Evolutionary conservation across 1,284 basidiomycete genomes (phyloP).

Genomic region (Rhodotorula sp.): DNA sequence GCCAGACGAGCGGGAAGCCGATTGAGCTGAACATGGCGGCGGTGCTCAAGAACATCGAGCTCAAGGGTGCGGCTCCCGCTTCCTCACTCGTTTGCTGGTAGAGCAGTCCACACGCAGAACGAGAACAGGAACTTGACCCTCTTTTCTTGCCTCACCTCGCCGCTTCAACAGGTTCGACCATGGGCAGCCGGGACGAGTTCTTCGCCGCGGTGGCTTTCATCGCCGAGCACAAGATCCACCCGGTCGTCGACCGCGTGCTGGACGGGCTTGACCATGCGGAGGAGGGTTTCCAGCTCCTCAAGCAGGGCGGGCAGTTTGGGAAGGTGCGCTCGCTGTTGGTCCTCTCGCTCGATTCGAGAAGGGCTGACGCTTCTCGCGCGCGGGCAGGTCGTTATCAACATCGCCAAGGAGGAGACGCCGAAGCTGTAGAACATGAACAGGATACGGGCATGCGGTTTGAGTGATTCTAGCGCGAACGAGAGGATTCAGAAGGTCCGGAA

Average conservation of each 20-base stretch:
- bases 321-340: constrained; percentile 57
- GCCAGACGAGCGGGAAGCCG: constrained; percentile 66
- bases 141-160: too few species aligned
- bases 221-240: constrained; percentile 66
- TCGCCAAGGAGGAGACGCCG: constrained; percentile 19
- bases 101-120: too few species aligned
- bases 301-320: constrained; percentile 68
- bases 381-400: constrained; percentile 25
- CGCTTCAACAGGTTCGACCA: constrained; percentile 58
- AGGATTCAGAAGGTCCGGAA: too few species aligned
- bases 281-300: constrained; percentile 65
- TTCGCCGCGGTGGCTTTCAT: constrained; percentile 71
- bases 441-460: too few species aligned
- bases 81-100: too few species aligned
- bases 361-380: background rate
- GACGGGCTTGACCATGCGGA: constrained; percentile 64
- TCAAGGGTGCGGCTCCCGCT: constrained; percentile 73
- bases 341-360: fast-evolving
- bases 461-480: too few species aligned
- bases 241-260: constrained; percentile 71
- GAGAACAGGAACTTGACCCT: too few species aligned
- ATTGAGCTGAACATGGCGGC: constrained; percentile 74
- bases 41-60: constrained; percentile 72
- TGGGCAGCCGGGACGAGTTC: constrained; percentile 80
- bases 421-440: constrained; percentile 13